Base-by-base conservation (phyloP, 1,139 yeast species). In the Nematodospora anomalae region DNA sequence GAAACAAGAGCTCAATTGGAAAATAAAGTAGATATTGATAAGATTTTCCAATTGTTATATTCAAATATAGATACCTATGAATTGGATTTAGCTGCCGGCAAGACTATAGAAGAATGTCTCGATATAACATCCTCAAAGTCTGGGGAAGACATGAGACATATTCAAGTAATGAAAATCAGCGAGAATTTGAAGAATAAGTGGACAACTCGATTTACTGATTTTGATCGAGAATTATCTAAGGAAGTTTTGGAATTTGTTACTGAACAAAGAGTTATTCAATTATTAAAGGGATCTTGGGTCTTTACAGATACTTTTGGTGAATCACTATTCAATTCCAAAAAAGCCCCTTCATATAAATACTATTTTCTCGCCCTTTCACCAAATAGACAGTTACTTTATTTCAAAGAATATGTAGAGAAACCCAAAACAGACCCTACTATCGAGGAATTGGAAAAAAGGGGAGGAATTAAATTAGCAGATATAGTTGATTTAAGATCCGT, bases 251-350 rank as follows among this genome's bases (percentile, higher is more conserved):
- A 82, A 36, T 85, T 84, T 54, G 90, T 87, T n/a, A 72, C 77
- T 42, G 92, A 84, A 53, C 95, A 86, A 58, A 70, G 95, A 47
- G 79, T 83, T 30, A 63, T 83, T 38, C 81, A 81, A 51, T 60
- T 88, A 36, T 76, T 87, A 28, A 79, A 77, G 49, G 96, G 96
- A 3, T 76, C 87, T 2, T 87, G 95, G 95, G 92, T 85, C n/a
- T 81, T 70, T 50, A 73, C 83, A 3, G 84, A 80, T 36, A 64
- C 71, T 37, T 88, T 88, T 32, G 70, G 80, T 2, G 79, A 75
- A 38, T 50, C 48, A 22, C 45, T 68, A 30, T 54, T 66, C 16
- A 51, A 46, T 42, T 50, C 49, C 36, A 60, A 36, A 47, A 51
- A 38, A 46, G 41, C 50, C 29, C 33, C 47, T 29, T 25, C 22